These are phyloP conservation scores for Pythium diclinum DNA, from an alignment of 352 stramenopile genomes.

Conservation along the genomic window DNA sequence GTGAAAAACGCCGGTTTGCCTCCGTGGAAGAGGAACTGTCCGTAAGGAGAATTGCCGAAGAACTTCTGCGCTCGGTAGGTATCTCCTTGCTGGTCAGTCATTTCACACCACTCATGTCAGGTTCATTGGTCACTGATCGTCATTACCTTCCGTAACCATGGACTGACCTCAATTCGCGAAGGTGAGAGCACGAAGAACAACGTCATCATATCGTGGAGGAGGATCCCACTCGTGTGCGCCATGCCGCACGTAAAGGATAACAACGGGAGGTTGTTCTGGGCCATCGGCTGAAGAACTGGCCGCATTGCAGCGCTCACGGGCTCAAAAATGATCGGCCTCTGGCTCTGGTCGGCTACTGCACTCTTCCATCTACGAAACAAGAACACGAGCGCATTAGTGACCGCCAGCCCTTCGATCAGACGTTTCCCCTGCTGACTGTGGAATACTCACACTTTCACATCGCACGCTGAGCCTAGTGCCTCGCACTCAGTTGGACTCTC, in stretches of 20 bases:
- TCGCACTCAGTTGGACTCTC: conserved; percentile 35
- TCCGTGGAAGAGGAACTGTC: conserved; percentile 58
- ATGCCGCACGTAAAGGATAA: conserved; percentile 60
- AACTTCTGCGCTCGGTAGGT: conserved; percentile 56
- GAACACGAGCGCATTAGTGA: neutral
- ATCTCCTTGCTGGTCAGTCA: conserved; percentile 28
- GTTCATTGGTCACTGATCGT: no score
- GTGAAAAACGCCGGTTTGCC: conserved; percentile 59
- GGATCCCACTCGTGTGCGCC: conserved; percentile 22
- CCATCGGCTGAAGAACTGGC: conserved; percentile 32
- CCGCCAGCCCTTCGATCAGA: neutral
- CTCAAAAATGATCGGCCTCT: conserved; percentile 13
- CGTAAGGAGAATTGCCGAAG: conserved; percentile 66
- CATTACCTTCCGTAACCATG: neutral
- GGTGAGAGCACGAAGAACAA: conserved; percentile 61
- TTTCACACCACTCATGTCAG: neutral
- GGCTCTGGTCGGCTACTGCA: neutral
- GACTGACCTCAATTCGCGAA: conserved; percentile 39
- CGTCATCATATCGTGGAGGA: conserved; percentile 56
- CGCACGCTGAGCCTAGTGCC: conserved; percentile 34
- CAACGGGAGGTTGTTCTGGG: conserved; percentile 29
- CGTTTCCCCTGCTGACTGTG: neutral
- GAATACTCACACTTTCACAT: conserved; percentile 39
- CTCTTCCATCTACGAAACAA: conserved; percentile 23
- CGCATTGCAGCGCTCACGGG: conserved; percentile 20